These are phyloP conservation scores for Boletus huronensis DNA, from an alignment of 768 basidiomycete species.

Conservation along the genomic window DNA sequence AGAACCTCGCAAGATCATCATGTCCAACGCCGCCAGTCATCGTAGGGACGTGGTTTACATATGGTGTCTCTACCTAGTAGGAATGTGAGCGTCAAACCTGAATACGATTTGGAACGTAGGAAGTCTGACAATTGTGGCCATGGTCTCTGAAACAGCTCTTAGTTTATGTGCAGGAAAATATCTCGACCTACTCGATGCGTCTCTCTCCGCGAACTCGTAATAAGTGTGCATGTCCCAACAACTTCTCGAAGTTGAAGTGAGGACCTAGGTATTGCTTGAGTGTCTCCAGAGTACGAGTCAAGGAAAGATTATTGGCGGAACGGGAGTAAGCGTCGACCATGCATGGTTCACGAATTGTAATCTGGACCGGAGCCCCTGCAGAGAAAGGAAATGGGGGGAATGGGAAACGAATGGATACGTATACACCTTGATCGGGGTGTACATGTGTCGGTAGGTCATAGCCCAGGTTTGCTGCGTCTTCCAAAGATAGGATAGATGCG, in stretches of 20 bases:
- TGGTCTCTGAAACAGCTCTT: conserved; percentile 33
- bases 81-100: not conserved
- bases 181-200: conserved; percentile 34
- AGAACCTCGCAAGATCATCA: conserved; percentile 43
- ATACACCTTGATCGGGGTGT: conserved; percentile 30
- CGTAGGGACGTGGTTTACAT: conserved; percentile 42
- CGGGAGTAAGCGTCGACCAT: conserved; percentile 32
- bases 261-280: conserved; percentile 39
- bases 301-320: conserved; percentile 38
- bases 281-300: conserved; percentile 38
- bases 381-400: conserved; percentile 36
- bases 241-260: conserved; percentile 41
- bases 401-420: conserved; percentile 37
- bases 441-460: conserved; percentile 24
- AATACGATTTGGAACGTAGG: not conserved
- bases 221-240: conserved; percentile 48
- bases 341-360: conserved; percentile 15
- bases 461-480: conserved; percentile 21
- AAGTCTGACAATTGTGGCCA: conserved; percentile 38
- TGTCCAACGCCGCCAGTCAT: conserved; percentile 46
- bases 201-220: conserved; percentile 42
- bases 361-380: conserved; percentile 30
- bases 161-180: not conserved
- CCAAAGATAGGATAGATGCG: conserved; percentile 26
- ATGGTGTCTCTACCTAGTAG: conserved; percentile 39